Conservation (phyloP, 805 yeast species). For the Candida quercuum region DNA sequence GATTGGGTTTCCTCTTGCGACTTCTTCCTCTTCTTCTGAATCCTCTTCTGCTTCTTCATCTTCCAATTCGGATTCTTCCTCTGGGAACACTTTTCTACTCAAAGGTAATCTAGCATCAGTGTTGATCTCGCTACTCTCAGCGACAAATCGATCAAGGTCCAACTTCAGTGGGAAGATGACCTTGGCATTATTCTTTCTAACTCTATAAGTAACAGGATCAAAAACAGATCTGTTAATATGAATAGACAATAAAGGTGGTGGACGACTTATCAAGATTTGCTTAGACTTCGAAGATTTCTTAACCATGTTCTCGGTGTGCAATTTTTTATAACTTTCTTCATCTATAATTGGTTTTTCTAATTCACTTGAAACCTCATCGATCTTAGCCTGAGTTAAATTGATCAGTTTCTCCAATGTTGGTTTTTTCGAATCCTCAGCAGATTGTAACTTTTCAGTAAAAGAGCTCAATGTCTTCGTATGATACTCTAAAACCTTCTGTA, state of each 20-base stretch:
- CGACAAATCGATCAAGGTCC: slow-evolving; percentile 65
- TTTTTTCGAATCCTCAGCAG: not conserved
- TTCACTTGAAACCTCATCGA: slow-evolving; percentile 45
- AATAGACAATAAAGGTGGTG: slow-evolving; percentile 76
- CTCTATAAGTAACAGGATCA: slow-evolving; percentile 78
- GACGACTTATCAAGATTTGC: slow-evolving; percentile 73
- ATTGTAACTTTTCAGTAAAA: slow-evolving; percentile 8
- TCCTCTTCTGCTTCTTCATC: slow-evolving; percentile 2
- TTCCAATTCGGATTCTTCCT: slow-evolving; percentile 17
- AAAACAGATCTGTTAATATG: slow-evolving; percentile 93
- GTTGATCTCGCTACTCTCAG: slow-evolving; percentile 63
- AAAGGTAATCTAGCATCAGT: slow-evolving; percentile 76
- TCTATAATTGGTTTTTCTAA: slow-evolving; percentile 63
- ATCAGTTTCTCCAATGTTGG: slow-evolving; percentile 24
- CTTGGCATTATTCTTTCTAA: slow-evolving; percentile 76
- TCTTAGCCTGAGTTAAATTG: slow-evolving; percentile 36
- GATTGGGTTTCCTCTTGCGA: not conserved
- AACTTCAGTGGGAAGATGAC: slow-evolving; percentile 71
- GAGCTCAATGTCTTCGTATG: slow-evolving; percentile 33
- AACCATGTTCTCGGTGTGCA: slow-evolving; percentile 71
- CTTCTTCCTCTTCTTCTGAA: slow-evolving; percentile 2
- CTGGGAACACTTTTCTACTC: slow-evolving; percentile 37
- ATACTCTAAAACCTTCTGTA: slow-evolving; percentile 53
- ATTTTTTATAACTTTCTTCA: slow-evolving; percentile 69
- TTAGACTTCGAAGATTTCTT: slow-evolving; percentile 77